Conservation (phyloP, 1,284 basidiomycete genomes). For the Tilletia indica region DNA sequence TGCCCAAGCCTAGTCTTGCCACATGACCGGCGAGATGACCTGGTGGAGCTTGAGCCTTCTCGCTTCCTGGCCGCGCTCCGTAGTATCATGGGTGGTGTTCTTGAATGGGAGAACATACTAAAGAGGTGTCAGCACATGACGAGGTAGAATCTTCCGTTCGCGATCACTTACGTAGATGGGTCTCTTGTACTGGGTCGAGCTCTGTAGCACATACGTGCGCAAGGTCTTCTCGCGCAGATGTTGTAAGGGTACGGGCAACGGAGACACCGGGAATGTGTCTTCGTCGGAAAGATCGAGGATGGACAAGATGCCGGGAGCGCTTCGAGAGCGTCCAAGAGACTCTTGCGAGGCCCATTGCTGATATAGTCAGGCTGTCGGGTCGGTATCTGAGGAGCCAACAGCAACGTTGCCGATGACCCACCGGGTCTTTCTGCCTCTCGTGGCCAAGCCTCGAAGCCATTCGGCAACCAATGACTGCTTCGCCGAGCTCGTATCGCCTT, state of each 20-base stretch:
- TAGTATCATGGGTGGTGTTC: slow-evolving; percentile 47
- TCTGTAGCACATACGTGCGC: slow-evolving; percentile 49
- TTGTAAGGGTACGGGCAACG: slow-evolving; percentile 30
- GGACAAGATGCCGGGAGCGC: slow-evolving; percentile 41
- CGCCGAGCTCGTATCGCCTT: slow-evolving; percentile 25
- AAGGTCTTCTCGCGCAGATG: slow-evolving; percentile 37
- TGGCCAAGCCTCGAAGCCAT: slow-evolving; percentile 45
- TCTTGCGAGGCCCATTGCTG: slow-evolving; percentile 24
- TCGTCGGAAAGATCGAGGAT: slow-evolving; percentile 38
- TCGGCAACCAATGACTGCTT: slow-evolving; percentile 42
- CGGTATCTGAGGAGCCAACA: not conserved
- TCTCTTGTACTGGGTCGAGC: slow-evolving; percentile 47
- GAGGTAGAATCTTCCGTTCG: not conserved
- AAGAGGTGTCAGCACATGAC: not conserved
- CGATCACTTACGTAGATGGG: slow-evolving; percentile 33
- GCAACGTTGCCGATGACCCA: not conserved
- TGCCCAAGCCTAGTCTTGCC: not conserved
- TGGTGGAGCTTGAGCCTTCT: slow-evolving; percentile 39
- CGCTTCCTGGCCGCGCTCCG: slow-evolving; percentile 31
- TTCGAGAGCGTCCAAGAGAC: slow-evolving; percentile 43
- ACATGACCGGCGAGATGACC: slow-evolving; percentile 16
- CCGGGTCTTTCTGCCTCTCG: slow-evolving; percentile 23
- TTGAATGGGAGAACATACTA: slow-evolving; percentile 14
- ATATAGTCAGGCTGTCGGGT: slow-evolving; percentile 19
- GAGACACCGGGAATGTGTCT: slow-evolving; percentile 31